Evolutionary conservation across 805 yeast species (phyloP).

Genomic region (Ogataea trehaloabstinens): DNA sequence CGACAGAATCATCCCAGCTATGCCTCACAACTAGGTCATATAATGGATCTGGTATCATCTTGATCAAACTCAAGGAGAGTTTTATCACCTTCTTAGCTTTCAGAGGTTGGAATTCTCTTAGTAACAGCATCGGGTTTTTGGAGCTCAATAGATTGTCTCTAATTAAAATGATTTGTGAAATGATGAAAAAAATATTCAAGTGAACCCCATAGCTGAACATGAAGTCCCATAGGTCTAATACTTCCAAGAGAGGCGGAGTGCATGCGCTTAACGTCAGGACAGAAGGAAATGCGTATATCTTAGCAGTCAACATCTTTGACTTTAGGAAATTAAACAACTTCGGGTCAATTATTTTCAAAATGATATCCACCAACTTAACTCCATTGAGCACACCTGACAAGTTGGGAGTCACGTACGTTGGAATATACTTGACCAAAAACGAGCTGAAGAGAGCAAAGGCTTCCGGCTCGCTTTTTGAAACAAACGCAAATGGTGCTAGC

Average conservation of each 20-base stretch:
- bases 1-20: constrained; percentile 47
- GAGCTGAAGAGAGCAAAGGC: constrained; percentile 72
- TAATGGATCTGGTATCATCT: constrained; percentile 65
- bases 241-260: constrained; percentile 78
- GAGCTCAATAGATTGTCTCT: constrained; percentile 60
- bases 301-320: constrained; percentile 71
- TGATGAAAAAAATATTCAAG: constrained; percentile 77
- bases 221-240: constrained; percentile 83
- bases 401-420: constrained; percentile 74
- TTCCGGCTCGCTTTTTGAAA: constrained; percentile 79
- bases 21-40: constrained; percentile 65
- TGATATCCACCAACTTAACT: constrained; percentile 65
- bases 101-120: constrained; percentile 70
- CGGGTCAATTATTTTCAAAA: constrained; percentile 70
- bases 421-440: constrained; percentile 62
- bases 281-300: constrained; percentile 82
- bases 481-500: constrained; percentile 77
- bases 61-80: constrained; percentile 74
- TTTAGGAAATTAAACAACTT: constrained; percentile 57
- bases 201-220: constrained; percentile 89
- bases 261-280: constrained; percentile 84
- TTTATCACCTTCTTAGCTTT: constrained; percentile 74
- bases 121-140: constrained; percentile 67
- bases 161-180: constrained; percentile 75
- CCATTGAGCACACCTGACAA: constrained; percentile 83